Evolutionary conservation across 1,284 basidiomycete genomes (phyloP).

Genomic region (Meripilus lineatus): DNA sequence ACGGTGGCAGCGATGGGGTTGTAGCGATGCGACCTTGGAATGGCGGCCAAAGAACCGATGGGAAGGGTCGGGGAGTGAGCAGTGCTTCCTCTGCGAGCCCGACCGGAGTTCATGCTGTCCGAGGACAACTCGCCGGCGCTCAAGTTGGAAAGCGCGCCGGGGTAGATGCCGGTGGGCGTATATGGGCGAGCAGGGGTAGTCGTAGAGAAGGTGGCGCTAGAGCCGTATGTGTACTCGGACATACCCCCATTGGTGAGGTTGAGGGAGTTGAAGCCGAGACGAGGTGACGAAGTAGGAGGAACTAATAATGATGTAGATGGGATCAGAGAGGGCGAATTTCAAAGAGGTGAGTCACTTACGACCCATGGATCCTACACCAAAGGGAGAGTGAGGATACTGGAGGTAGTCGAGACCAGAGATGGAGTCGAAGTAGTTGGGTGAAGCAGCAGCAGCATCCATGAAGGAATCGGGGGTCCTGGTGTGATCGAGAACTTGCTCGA

Average conservation of each 20-base stretch:
- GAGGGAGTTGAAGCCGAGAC: conserved; percentile 56
- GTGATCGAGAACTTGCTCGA: conserved; percentile 49
- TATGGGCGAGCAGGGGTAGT: conserved; percentile 60
- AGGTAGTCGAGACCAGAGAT: conserved; percentile 48
- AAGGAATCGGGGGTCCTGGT: conserved; percentile 40
- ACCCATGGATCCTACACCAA: conserved; percentile 36
- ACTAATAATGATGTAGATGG: conserved; percentile 26
- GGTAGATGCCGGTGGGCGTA: conserved; percentile 67
- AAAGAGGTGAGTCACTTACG: conserved; percentile 29
- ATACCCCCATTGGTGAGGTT: conserved; percentile 52
- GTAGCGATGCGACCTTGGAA: conserved; percentile 69
- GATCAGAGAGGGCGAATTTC: conserved; percentile 5
- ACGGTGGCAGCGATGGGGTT: conserved; percentile 61
- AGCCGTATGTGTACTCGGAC: conserved; percentile 63
- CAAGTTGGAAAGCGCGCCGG: conserved; percentile 64
- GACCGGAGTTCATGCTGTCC: conserved; percentile 57
- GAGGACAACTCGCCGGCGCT: conserved; percentile 67
- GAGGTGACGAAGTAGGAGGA: conserved; percentile 47
- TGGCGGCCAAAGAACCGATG: conserved; percentile 47
- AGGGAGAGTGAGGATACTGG: conserved; percentile 46
- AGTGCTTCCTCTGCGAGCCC: conserved; percentile 62
- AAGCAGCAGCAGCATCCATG: conserved; percentile 39
- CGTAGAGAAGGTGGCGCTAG: conserved; percentile 42
- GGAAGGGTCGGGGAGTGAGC: conserved; percentile 62
- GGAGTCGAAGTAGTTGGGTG: conserved; percentile 48